phyloP scores from a whole-genome alignment of 805 yeast species.

The Sungouiella blattae region DNA sequence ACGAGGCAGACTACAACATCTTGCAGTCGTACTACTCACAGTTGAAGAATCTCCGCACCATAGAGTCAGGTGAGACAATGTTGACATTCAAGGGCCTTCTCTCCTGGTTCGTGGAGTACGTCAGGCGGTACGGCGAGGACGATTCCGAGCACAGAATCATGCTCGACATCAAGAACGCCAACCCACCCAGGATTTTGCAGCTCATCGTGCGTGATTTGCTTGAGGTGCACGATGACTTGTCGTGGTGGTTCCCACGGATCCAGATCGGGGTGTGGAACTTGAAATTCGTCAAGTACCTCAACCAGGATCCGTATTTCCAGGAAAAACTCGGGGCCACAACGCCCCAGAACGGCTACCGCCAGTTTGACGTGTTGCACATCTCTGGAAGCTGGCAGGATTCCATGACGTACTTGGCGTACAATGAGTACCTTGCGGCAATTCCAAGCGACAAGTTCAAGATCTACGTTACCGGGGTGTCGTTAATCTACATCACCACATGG shows the following conservation, averaged over 20 bases:
- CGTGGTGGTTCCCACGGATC: conserved; percentile 37
- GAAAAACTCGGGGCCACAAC: conserved; percentile 11
- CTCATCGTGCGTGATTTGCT: conserved; percentile 28
- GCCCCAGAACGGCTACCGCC: conserved; percentile 14
- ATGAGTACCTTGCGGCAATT: conserved; percentile 27
- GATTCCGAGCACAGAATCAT: conserved; percentile 24
- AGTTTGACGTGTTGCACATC: conserved; percentile 36
- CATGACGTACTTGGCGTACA: conserved; percentile 31
- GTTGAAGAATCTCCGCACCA: conserved; percentile 22
- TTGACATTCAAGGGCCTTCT: conserved; percentile 30
- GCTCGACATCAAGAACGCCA: conserved; percentile 39
- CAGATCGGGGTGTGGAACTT: conserved; percentile 43
- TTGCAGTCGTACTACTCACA: conserved; percentile 26
- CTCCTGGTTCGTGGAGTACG: conserved; percentile 27
- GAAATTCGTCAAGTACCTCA: conserved; percentile 33
- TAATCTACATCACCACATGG: conserved; percentile 39
- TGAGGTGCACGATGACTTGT: conserved; percentile 24
- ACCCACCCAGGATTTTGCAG: conserved; percentile 32
- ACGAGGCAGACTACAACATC: conserved; percentile 32
- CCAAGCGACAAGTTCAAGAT: conserved; percentile 15
- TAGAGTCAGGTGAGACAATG: conserved; percentile 30
- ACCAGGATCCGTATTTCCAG: conserved; percentile 37
- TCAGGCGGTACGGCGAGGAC: conserved; percentile 10
- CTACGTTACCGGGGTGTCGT: conserved; percentile 33
- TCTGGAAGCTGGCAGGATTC: conserved; percentile 33